phyloP scores from a whole-genome alignment of 108 stramenopile genomes.

The Nitzschia sp. region DNA sequence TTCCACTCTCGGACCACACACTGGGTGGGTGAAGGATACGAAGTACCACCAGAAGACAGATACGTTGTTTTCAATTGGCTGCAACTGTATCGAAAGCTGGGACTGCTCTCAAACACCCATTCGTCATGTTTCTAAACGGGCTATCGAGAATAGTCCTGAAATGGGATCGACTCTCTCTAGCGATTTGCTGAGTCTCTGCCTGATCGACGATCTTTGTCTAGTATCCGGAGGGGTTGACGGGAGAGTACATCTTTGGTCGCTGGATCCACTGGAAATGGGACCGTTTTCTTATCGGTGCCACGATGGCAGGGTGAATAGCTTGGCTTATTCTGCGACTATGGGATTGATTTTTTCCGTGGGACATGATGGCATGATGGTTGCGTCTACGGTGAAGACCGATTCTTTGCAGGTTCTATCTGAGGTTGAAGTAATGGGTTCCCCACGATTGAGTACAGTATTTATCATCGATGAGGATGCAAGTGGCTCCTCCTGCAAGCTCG shows the following conservation, averaged over 20 bases:
- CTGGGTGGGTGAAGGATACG: constrained; percentile 59
- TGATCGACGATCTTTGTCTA: constrained; percentile 13
- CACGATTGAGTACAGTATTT: not conserved
- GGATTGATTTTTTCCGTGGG: constrained; percentile 37
- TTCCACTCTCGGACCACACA: constrained; percentile 42
- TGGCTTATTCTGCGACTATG: constrained; percentile 27
- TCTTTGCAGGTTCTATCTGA: not conserved
- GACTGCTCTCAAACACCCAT: constrained; percentile 16
- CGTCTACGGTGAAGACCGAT: not conserved
- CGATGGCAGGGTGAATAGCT: constrained; percentile 43
- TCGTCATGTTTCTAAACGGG: constrained; percentile 32
- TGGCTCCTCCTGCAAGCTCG: not conserved
- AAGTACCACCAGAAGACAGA: constrained; percentile 6
- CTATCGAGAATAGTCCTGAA: constrained; percentile 41
- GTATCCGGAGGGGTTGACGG: constrained; percentile 57
- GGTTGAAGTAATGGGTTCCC: not conserved
- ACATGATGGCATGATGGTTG: constrained; percentile 34
- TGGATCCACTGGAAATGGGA: not conserved
- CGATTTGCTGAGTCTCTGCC: constrained; percentile 51
- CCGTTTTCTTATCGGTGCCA: constrained; percentile 30
- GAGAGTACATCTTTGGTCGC: constrained; percentile 45
- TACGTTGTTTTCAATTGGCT: constrained; percentile 50
- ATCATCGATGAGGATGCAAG: not conserved
- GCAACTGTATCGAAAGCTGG: constrained; percentile 61
- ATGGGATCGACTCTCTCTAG: constrained; percentile 53